These are phyloP conservation scores for Phytophthora pseudosyringae DNA, from an alignment of 352 stramenopile species.

Conservation along the genomic window DNA sequence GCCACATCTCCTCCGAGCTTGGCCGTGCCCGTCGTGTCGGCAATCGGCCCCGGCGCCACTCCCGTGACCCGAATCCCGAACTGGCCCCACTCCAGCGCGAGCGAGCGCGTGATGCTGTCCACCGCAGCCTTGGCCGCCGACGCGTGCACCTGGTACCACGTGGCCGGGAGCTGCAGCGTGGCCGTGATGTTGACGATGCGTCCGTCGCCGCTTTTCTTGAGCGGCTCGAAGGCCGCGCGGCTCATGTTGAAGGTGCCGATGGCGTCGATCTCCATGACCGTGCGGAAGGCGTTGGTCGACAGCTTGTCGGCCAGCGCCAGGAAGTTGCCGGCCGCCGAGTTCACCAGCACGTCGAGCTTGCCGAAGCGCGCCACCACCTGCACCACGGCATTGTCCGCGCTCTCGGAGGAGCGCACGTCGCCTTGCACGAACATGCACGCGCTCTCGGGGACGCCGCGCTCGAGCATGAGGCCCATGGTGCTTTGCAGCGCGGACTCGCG, in stretches of 20 bases:
- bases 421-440: conserved; percentile 55
- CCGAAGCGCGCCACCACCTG: conserved; percentile 84
- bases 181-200: conserved; percentile 97
- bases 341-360: conserved; percentile 93
- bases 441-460: conserved; percentile 47
- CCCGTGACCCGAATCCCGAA: conserved; percentile 94
- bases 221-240: conserved; percentile 81
- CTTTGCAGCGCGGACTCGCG: conserved; percentile 89
- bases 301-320: conserved; percentile 87
- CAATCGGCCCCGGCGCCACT: conserved; percentile 96
- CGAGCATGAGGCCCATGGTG: conserved; percentile 63
- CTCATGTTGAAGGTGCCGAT: conserved; percentile 97
- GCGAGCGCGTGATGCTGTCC: conserved; percentile 93
- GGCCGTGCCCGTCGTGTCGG: conserved; percentile 93
- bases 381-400: conserved; percentile 77
- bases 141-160: conserved; percentile 96
- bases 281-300: conserved; percentile 94
- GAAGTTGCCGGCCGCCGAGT: conserved; percentile 96
- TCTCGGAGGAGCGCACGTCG: conserved; percentile 90
- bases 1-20: conserved; percentile 88
- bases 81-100: conserved; percentile 97
- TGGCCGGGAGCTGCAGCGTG: conserved; percentile 92
- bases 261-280: conserved; percentile 97
- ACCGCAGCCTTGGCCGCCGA: conserved; percentile 95
- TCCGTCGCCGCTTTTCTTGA: conserved; percentile 75